Evolutionary conservation across 257 asterid genomes (phyloP), one percentile per base, ranked within the genome.

Genomic region (Scutellaria minor): DNA sequence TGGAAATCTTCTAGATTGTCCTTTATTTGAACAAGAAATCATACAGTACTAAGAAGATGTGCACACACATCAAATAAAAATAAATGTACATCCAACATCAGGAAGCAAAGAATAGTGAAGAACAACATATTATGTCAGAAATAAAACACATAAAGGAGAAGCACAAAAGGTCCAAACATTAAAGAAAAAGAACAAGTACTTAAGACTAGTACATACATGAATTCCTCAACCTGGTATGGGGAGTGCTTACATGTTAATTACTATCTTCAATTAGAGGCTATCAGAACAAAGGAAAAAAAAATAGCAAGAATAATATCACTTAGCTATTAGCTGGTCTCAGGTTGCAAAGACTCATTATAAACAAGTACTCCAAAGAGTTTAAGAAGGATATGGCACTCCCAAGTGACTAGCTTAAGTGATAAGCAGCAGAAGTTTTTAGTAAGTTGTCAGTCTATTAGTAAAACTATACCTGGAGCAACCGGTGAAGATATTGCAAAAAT

Each of bases 401-500:
- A 11, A 15, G 46, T 41, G 48, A n/a, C 66, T 47, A 46, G 37
- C 39, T 39, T 15, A 9, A 6, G 46, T 53, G 62, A 14, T 46
- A 13, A 63, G 59, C 35, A 45, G 57, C 27, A 22, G 59, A 71
- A 65, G 24, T 27, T 61, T 40, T 48, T 15, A 72, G 48, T 20
- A 31, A 22, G 35, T 55, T 58, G 22, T 53, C 77, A 63, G 58
- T 55, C 58, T 47, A 48, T 39, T 5, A 46, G 35, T 52, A 66
- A 75, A 72, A 70, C 45, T 73, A 79, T 88, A 90, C 99, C 99
- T 59, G 89, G 90, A 71, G 95, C 82, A 82, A 95, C 97, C 44
- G 89, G 92, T 14, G 92, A 85, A 67, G 99, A 90, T 83, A 92
- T 88, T 51, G 99, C 96, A 15, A 88, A 95, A 75, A 92, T 79